Conservation (phyloP, 257 asterid genomes). For the Ilex asprella region DNA sequence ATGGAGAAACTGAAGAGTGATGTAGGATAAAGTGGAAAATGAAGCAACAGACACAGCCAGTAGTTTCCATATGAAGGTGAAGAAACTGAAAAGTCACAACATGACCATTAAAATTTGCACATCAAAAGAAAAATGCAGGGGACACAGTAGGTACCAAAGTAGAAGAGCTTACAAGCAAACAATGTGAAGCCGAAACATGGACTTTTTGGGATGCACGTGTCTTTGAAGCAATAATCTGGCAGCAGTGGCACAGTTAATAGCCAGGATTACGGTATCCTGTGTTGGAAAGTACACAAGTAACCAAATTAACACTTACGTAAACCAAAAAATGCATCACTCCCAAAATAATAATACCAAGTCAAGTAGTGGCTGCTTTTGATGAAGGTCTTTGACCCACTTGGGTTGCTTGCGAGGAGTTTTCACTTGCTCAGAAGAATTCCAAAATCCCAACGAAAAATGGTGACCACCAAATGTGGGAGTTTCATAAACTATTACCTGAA, state of each 20-base stretch:
- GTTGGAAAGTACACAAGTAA: slow-evolving; percentile 2
- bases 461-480: slow-evolving; percentile 63
- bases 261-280: slow-evolving; percentile 67
- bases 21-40: slow-evolving; percentile 45
- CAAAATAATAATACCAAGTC: slow-evolving; percentile 55
- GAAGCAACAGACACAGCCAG: slow-evolving; percentile 60
- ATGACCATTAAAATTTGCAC: slow-evolving; percentile 18
- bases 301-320: slow-evolving; percentile 11
- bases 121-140: slow-evolving; percentile 3
- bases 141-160: slow-evolving; percentile 8
- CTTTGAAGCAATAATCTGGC: slow-evolving; percentile 45
- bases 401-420: slow-evolving; percentile 55
- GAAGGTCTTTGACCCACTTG: slow-evolving; percentile 70
- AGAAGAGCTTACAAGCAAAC: slow-evolving; percentile 44
- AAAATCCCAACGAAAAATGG: slow-evolving; percentile 60
- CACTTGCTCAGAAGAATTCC: slow-evolving; percentile 23
- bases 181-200: slow-evolving; percentile 19
- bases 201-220: slow-evolving; percentile 24
- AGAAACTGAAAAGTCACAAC: slow-evolving; percentile 49
- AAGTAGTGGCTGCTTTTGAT: slow-evolving; percentile 33
- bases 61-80: slow-evolving; percentile 47
- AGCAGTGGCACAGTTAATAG: slow-evolving; percentile 71
- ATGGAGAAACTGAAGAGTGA: slow-evolving; percentile 54
- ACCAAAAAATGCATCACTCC: slow-evolving; percentile 1
- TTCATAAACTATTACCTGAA: slow-evolving; percentile 66